phyloP scores from a whole-genome alignment of 441 rosid genomes.

The Aleurites moluccanus region DNA sequence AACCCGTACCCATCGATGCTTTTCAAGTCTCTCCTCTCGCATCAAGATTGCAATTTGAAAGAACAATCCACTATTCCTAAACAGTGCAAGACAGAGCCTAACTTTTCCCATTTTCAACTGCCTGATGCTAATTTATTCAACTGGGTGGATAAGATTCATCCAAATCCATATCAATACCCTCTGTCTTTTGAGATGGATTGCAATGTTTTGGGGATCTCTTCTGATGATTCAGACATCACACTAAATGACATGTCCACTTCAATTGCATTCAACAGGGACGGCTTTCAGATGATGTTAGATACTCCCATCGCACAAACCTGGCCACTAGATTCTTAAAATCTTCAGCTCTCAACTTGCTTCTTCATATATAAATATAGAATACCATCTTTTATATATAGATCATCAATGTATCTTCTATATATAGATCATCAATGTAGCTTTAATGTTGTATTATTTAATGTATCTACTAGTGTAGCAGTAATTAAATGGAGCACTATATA shows the following conservation, averaged over 20 bases:
- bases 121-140: slow-evolving; percentile 35
- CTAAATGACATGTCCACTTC: slow-evolving; percentile 46
- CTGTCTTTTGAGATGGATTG: slow-evolving; percentile 50
- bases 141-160: slow-evolving; percentile 39
- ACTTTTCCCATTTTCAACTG: slow-evolving; percentile 44
- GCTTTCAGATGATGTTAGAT: slow-evolving; percentile 52
- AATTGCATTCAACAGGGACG: slow-evolving; percentile 39
- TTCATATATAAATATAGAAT: not conserved
- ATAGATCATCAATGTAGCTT: not conserved
- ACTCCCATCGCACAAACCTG: slow-evolving; percentile 48
- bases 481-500: not conserved
- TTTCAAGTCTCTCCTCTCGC: slow-evolving; percentile 53
- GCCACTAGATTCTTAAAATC: slow-evolving; percentile 35
- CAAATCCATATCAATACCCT: slow-evolving; percentile 37
- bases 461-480: not conserved
- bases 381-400: not conserved
- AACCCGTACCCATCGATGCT: slow-evolving; percentile 42
- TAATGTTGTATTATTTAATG: not conserved
- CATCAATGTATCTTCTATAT: not conserved
- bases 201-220: slow-evolving; percentile 37
- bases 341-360: not conserved
- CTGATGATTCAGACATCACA: slow-evolving; percentile 21
- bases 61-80: slow-evolving; percentile 41
- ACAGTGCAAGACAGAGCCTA: slow-evolving; percentile 54
- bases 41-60: slow-evolving; percentile 41